Evolutionary conservation across 2,329 filamentous ascomycete species (phyloP), one percentile per base, ranked within the genome.

Genomic region (Neurospora sp.): DNA sequence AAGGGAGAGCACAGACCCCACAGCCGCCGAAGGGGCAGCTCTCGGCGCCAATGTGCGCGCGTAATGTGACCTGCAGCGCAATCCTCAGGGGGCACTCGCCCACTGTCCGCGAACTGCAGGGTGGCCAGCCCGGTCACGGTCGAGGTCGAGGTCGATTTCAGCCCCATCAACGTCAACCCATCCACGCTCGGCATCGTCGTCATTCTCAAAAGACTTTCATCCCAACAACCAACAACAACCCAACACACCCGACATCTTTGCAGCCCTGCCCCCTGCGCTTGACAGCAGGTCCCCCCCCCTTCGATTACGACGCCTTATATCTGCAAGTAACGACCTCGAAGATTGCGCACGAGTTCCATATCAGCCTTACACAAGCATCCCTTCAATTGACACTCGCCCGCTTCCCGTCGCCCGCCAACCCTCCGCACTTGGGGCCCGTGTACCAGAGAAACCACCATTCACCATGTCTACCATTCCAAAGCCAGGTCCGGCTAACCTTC

Each of bases 401-500:
- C 46, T 33, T 17, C 4, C n/a, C n/a, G 11, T 6, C 19, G 40
- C 10, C n/a, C n/a, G 11, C 19, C 19, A 13, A 15, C 11, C 11
- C 23, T 28, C 11, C 46, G 6, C 7, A 8, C 6, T 7, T 28
- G 13, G 11, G 3, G 46, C 19, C 46, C 6, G 19, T 28, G 7
- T 33, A 62, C 28, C 52, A 33, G 7, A 62, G 1, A 62, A 1
- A 33, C 42, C 13, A 62, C 10, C 8, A 46, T 46, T 42, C 70
- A 75, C 70, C 70, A 81, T 85, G 84, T 76, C 82, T 71, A 82
- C 74, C 70, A 87, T 97, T 75, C 95, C 96, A 71, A 92, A 95
- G 83, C 95, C 95, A 70, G 95, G 95, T 68, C 94, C 95, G 70
- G 95, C 95, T 71, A 93, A 91, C 76, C 84, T 98, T 74, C 89